Evolutionary conservation across 2,329 filamentous ascomycete genomes (phyloP), one percentile per base, ranked within the genome.

Genomic region (Neonectria coccinea): DNA sequence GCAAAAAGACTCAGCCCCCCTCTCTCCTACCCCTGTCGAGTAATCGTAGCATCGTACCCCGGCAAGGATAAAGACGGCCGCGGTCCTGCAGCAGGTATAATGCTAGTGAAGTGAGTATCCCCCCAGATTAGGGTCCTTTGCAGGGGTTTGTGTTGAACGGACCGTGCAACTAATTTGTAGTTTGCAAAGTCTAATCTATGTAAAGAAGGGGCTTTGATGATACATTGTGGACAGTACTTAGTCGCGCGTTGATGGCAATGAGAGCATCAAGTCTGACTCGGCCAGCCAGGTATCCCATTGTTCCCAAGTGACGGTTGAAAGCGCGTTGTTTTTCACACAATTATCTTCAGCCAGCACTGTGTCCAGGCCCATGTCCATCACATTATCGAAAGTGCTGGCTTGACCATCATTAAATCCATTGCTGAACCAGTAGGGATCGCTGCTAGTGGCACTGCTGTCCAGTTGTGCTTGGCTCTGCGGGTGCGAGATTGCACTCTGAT

Each of bases 241-340:
- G 36, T 39, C 36, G 14, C 36, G 14, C 12, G 14, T 16, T n/a
- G 36, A 39, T 7, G 36, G 16, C 6, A n/a, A 39, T n/a, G 14
- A 39, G 16, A 7, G 36, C 14, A 39, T 39, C 16, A 7, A 5
- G 7, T 48, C 27, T 4, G 44, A 48, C 12, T 48, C 22, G 16
- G 44, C 22, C 14, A 48, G 22, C 44, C 44, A 48, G 12, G 44
- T 25, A 20, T 48, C 44, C 44, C 44, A 48, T 25, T 48, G 44
- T 4, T 48, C 44, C 44, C 44, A 48, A 5, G 44, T 48, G 44
- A 48, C 20, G 14, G 12, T 48, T 20, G 20, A n/a, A 16, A 48
- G 27, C 6, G 44, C 14, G 11, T 4, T n/a, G 4, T 29, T 22
- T 5, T 29, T 22, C 14, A 48, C 3, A 27, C 44, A 9, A 6